Evolutionary conservation across 2,329 filamentous ascomycete species (phyloP), one percentile per base, ranked within the genome.

Genomic region (Neurospora crassa): DNA sequence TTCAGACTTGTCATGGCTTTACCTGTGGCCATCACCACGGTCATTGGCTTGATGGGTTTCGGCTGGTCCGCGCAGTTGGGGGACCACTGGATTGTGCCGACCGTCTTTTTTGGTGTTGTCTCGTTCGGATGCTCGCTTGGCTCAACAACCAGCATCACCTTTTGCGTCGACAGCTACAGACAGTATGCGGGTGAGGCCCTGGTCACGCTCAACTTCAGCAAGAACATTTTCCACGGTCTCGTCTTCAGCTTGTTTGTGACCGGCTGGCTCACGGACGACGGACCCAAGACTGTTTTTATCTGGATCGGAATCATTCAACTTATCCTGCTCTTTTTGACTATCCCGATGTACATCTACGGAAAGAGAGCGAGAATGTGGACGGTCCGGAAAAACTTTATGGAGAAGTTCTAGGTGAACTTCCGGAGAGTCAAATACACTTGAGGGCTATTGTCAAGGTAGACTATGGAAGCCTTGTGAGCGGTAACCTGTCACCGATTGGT

Each of bases 361-460:
- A 98, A 98, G 85, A 84, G 94, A 71, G 90, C 91, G 18, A 86
- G 95, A 20, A 97, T 97, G 93, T 97, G 94, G 95, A 98, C 94
- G 0, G 92, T 94, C 12, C 84, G 92, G 74, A 92, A 87, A 85
- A 93, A 92, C 75, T 83, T 97, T 74, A 94, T 97, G 91, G 93
- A 96, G 86, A 92, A 89, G 71, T 78, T 78, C 47, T 79, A 77
- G 75, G 53, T 70, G 63, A 70, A 69, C 69, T 74, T 71, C 59
- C 11, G 59, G 41, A 63, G 8, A 20, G 67, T 41, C 16, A 29
- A 29, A 40, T 24, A 53, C 45, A 24, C 43, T 7, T 67, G 16
- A 40, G 20, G 59, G 42, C 67, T 41, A 37, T 29, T 47, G 14
- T 42, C 4, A 68, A 37, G 37, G 69, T 70, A 43, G 37, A 40